Base-by-base conservation (phyloP, 495 filamentous ascomycete species). In the Hypoxylon fragiforme region DNA sequence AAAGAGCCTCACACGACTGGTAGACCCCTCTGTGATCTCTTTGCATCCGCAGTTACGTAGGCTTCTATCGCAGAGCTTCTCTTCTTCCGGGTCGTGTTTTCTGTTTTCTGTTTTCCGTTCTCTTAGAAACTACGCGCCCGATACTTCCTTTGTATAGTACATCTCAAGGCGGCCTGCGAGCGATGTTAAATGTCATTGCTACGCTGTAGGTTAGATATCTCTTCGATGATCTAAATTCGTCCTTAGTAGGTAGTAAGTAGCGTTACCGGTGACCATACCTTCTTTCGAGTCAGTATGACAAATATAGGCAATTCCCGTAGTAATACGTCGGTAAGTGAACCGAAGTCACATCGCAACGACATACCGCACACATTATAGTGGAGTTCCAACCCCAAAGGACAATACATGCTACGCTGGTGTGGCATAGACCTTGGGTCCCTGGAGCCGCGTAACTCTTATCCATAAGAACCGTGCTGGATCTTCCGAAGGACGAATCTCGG, bases 321-420 rank as follows among this genome's bases (percentile, higher is more conserved):
- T 57, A 62, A 62, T 55, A 56, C 53, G 24, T 34, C 52, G 47
- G 47, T 43, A 62, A 47, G 43, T 46, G 37, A 44, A 34, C 58
- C 48, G 43, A 48, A 62, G 58, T 62, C 52, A 57, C 58, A 57
- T 57, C 48, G 58, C 58, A 49, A 62, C 58, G 48, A 56, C 52
- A 52, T 53, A 31, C 37, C 48, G 35, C 32, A 48, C 47, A 32
- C 49, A 38, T 37, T 50, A 14, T 53, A 15, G 43, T 52, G 48
- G 51, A 57, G 58, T 28, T 44, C 44, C 22, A n/a, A 40, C 12
- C 22, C 57, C 35, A 44, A 44, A 44, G 44, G 31, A 34, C n/a
- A 37, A 32, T 30, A 56, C n/a, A 51, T 51, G 28, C 58, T 40
- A 62, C 44, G 16, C 19, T 38, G 38, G 41, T 51, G 57, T 60